Conservation (phyloP, 2,329 filamentous ascomycete genomes). For the Ophiostoma sp. region DNA sequence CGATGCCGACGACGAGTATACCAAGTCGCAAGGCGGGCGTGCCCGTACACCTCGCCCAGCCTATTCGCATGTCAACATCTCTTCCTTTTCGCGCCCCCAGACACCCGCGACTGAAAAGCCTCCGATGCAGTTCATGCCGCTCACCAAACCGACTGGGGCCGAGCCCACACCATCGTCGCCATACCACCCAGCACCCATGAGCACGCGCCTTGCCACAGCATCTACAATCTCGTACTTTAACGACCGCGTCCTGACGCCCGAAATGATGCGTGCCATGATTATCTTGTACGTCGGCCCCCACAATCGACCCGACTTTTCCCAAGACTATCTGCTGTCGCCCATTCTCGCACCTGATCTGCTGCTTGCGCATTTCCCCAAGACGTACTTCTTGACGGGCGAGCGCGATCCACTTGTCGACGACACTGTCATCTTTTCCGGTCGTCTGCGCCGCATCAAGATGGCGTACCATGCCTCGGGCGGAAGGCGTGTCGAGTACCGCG, state of each 20-base stretch:
- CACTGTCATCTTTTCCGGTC: constrained; percentile 89
- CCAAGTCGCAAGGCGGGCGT: not conserved
- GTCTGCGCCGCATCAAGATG: constrained; percentile 74
- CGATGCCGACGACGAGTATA: constrained; percentile 13
- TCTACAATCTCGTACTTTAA: constrained; percentile 99
- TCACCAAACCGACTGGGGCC: not conserved
- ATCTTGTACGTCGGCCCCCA: constrained; percentile 94
- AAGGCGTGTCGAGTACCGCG: constrained; percentile 47
- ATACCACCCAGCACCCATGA: constrained; percentile 55
- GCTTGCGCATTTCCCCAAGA: constrained; percentile 84
- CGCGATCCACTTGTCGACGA: constrained; percentile 94
- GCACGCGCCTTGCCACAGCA: constrained; percentile 85
- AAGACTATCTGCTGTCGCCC: constrained; percentile 85
- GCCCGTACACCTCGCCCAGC: constrained; percentile 23
- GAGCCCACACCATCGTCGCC: constrained; percentile 36
- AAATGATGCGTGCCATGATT: constrained; percentile 99
- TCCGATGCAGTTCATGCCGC: not conserved
- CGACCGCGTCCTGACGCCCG: constrained; percentile 86
- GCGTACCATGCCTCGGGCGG: constrained; percentile 46
- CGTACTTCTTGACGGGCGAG: constrained; percentile 90
- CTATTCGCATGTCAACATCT: constrained; percentile 26
- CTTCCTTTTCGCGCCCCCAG: constrained; percentile 18
- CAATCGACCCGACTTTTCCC: constrained; percentile 84
- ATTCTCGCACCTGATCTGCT: constrained; percentile 81
- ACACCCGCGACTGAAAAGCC: constrained; percentile 1